Conservation (phyloP, 371 early-diverging fungal genomes). For the Umbelopsis sp. region DNA sequence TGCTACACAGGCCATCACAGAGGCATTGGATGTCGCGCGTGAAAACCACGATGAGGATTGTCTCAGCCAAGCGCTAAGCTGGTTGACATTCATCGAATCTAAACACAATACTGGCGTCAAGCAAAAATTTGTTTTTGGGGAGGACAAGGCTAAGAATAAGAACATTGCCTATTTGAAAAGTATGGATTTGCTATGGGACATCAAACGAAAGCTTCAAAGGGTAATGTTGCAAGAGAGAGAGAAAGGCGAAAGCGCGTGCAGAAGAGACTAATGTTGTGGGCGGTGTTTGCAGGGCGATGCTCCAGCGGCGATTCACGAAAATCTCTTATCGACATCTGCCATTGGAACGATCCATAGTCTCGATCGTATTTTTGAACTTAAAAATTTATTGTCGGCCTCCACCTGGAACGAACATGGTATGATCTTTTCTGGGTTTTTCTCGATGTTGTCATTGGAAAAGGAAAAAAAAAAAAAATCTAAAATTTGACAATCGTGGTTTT, state of each 20-base stretch:
- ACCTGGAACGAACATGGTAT: slow-evolving; percentile 14
- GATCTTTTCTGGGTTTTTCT: neutral
- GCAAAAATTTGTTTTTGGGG: neutral
- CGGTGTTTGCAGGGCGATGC: neutral
- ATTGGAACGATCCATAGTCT: slow-evolving; percentile 5
- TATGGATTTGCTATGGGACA: slow-evolving; percentile 1
- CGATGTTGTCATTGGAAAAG: no score
- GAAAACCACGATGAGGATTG: slow-evolving; percentile 38
- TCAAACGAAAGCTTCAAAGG: slow-evolving; percentile 1
- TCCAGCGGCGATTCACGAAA: neutral
- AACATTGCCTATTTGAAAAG: slow-evolving; percentile 5
- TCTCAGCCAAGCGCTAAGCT: slow-evolving; percentile 41
- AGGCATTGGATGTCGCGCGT: slow-evolving; percentile 41
- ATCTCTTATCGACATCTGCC: slow-evolving; percentile 7
- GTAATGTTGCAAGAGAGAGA: neutral
- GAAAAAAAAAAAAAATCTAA: no score
- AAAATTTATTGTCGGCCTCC: neutral
- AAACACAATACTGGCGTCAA: neutral
- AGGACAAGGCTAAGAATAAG: slow-evolving; percentile 3
- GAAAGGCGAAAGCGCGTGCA: neutral
- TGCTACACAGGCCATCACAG: slow-evolving; percentile 36
- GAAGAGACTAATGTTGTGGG: no score
- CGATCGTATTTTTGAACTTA: slow-evolving; percentile 10
- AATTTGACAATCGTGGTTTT: neutral
- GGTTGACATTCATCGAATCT: slow-evolving; percentile 4